phyloP scores from a whole-genome alignment of 768 basidiomycete species.

The Exsudoporus frostii region DNA sequence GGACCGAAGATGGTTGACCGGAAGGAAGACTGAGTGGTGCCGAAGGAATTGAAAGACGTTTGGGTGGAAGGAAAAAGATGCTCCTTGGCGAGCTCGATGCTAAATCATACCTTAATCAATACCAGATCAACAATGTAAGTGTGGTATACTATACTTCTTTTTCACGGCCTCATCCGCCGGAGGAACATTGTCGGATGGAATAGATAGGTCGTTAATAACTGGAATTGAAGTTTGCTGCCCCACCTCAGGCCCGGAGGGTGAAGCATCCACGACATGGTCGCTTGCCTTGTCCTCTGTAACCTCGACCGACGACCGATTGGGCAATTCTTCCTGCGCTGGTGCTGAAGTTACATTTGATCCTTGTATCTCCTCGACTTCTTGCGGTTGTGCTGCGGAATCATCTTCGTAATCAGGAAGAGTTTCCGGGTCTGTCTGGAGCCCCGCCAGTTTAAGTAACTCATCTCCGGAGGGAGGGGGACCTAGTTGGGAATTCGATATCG shows the following conservation, averaged over 20 bases:
- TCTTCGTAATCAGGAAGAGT: constrained; percentile 59
- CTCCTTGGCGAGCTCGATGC: constrained; percentile 43
- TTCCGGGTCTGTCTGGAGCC: constrained; percentile 39
- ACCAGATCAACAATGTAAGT: neutral
- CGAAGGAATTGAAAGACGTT: constrained; percentile 20
- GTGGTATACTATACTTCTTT: constrained; percentile 19
- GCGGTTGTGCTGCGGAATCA: constrained; percentile 23
- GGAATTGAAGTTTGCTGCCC: constrained; percentile 13
- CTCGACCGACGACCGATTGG: neutral
- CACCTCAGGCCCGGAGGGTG: neutral
- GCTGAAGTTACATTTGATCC: constrained; percentile 1
- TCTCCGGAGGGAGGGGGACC: constrained; percentile 34
- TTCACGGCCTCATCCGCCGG: constrained; percentile 22
- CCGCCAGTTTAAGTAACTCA: constrained; percentile 52
- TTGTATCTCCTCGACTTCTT: constrained; percentile 1
- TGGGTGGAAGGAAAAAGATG: constrained; percentile 44
- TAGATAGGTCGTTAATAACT: neutral
- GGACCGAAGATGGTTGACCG: constrained; percentile 66
- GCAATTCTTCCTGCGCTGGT: neutral
- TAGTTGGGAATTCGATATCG: neutral
- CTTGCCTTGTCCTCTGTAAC: constrained; percentile 3
- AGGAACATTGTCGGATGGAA: constrained; percentile 3
- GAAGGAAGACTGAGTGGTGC: constrained; percentile 36
- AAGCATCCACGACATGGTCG: neutral
- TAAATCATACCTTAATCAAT: constrained; percentile 18